Evolutionary conservation across 148 eudicot species (phyloP), one percentile per base, ranked within the genome.

Genomic region (Beta vulgaris): DNA sequence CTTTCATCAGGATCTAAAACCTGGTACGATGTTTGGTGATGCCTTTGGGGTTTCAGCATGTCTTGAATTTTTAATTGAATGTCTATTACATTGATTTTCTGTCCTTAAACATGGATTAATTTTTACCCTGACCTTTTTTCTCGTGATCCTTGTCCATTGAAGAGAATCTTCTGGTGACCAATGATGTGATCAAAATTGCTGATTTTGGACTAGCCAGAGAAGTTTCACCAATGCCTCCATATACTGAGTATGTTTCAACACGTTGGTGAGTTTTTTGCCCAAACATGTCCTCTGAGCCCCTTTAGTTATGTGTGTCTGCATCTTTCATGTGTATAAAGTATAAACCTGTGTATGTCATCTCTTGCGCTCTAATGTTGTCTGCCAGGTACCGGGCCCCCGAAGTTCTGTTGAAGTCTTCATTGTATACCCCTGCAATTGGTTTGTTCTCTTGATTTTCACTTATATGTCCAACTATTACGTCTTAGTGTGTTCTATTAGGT

Each of bases 381-480:
- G 37, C 73, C 61, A 94, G 99, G 99, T 95, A 95, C 65, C 96
- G 99, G 71, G 99, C 99, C 72, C 99, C 99, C 34, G 99, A 95
- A 81, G 96, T 95, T 34, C 81, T 95, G 77, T 74, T 95, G 84
- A 96, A 87, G 77, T 90, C 91, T 65, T 75, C 91, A 48, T 77
- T 83, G 6, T 95, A 95, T 69, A 86, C 92, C 57, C 92, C 99
- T 82, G 92, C 99, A 18, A 82, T 95, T 84, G 99, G 99, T 95
- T 85, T 63, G 81, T 67, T 53, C 39, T 42, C 69, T 64, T 28
- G 34, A 26, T 43, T 9, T 48, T 60, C 42, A 3, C 43, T 25
- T 29, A 9, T 59, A 6, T 42, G 29, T 42, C 19, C 49, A 4
- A 19, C 4, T 15, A 7, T 73, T 43, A 25, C 21, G 68, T 66